Evolutionary conservation across 768 basidiomycete species (phyloP).

Genomic region (Cubamyces sp.): DNA sequence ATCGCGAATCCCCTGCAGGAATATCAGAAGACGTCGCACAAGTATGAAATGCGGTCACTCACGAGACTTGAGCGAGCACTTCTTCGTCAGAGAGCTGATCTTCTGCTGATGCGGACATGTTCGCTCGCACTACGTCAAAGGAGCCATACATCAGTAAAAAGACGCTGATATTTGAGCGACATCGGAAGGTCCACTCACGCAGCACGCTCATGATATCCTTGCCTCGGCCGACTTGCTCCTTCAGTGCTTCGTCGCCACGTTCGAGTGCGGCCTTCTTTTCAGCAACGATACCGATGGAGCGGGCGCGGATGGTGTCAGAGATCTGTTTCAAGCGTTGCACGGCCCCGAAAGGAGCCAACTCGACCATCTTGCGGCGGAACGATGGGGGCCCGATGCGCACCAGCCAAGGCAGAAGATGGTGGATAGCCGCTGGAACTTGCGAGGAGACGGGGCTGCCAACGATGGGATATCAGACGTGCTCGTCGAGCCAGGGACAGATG

Average conservation of each 20-base stretch:
- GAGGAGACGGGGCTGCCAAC: too few relatives aligned
- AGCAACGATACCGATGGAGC: background rate
- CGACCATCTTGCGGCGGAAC: too few relatives aligned
- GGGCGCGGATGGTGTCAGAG: background rate
- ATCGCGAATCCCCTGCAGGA: background rate
- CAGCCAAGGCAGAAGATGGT: too few relatives aligned
- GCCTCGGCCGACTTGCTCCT: constrained; percentile 20
- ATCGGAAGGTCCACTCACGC: background rate
- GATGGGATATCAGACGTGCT: too few relatives aligned
- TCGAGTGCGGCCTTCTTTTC: constrained; percentile 17
- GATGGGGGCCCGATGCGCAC: too few relatives aligned
- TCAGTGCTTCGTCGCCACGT: constrained; percentile 21
- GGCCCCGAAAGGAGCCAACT: too few relatives aligned
- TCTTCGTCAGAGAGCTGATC: constrained; percentile 23
- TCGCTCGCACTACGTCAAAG: constrained; percentile 18
- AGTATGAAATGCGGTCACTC: background rate
- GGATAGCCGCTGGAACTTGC: too few relatives aligned
- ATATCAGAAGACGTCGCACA: background rate
- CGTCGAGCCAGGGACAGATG: too few relatives aligned
- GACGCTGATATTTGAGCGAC: background rate
- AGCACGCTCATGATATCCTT: constrained; percentile 30
- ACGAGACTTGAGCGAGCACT: constrained; percentile 22
- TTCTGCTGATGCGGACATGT: constrained; percentile 12
- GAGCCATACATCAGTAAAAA: background rate
- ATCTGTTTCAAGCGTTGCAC: background rate